Evolutionary conservation across 2,329 filamentous ascomycete genomes (phyloP).

Genomic region (Ascochyta clinopodiicola): DNA sequence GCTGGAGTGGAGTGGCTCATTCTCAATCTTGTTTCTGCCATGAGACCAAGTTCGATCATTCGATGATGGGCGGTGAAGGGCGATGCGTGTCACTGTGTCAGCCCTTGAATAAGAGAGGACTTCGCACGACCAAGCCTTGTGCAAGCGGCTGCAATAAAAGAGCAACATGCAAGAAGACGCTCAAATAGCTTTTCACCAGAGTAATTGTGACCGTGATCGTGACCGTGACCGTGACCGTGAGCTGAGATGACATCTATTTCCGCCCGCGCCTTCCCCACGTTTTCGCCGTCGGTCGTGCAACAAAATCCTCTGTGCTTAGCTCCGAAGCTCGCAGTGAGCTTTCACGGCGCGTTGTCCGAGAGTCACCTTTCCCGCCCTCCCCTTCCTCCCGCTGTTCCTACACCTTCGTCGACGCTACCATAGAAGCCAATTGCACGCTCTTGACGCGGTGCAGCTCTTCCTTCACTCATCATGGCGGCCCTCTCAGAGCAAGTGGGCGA

Average conservation of each 20-base stretch:
- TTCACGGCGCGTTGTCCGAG: conserved; percentile 3
- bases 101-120: conserved; percentile 11
- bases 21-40: conserved; percentile 11
- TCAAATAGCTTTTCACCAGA: background rate
- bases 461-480: conserved; percentile 46
- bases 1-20: conserved; percentile 19
- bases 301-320: conserved; percentile 30
- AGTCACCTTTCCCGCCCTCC: conserved; percentile 29
- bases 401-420: conserved; percentile 17
- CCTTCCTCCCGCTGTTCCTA: conserved; percentile 19
- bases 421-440: conserved; percentile 38
- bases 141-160: conserved; percentile 11
- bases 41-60: conserved; percentile 19
- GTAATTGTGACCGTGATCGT: background rate
- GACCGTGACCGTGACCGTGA: too few relatives aligned
- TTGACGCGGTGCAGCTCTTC: conserved; percentile 19
- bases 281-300: conserved; percentile 30
- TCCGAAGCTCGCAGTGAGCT: conserved; percentile 40
- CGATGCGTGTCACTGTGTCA: conserved; percentile 5
- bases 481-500: conserved; percentile 74
- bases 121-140: background rate
- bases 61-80: conserved; percentile 20
- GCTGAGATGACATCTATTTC: background rate
- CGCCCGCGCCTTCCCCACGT: conserved; percentile 40
- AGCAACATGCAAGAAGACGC: background rate